Conservation (phyloP, 2,329 filamentous ascomycete species). For the Cryphonectria carpinicola region DNA sequence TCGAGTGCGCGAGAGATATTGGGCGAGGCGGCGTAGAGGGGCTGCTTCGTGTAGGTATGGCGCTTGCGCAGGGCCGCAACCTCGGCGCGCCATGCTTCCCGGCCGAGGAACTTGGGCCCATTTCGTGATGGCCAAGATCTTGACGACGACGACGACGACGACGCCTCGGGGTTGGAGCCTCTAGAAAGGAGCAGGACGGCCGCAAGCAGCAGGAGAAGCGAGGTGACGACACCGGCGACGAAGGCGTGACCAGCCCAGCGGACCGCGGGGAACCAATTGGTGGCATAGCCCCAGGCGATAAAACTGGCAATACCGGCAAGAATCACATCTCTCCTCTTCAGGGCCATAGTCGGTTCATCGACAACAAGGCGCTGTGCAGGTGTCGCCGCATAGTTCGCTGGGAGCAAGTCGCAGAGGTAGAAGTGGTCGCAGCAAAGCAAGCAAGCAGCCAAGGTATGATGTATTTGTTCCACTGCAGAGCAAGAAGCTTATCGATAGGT, state of each 20-base stretch:
- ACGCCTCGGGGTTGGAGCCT: conserved; percentile 47
- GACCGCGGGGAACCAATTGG: conserved; percentile 80
- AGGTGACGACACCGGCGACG: conserved; percentile 65
- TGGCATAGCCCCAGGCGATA: conserved; percentile 84
- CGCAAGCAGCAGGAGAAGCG: conserved; percentile 58
- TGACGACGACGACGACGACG: conserved; percentile 37
- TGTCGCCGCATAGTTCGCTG: conserved; percentile 27
- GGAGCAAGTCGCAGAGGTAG: neutral
- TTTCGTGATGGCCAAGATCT: conserved; percentile 43
- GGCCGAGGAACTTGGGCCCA: conserved; percentile 62
- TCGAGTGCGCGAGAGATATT: conserved; percentile 81
- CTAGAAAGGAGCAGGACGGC: conserved; percentile 66
- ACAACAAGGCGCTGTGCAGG: conserved; percentile 17
- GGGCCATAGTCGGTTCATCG: conserved; percentile 59
- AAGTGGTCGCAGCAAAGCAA: neutral
- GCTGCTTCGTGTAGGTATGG: conserved; percentile 67
- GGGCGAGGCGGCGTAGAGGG: conserved; percentile 76
- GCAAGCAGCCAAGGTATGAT: conserved; percentile 22
- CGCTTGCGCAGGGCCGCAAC: conserved; percentile 66
- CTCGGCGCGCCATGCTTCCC: conserved; percentile 71
- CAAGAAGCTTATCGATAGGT: conserved; percentile 27
- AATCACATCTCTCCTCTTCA: conserved; percentile 73
- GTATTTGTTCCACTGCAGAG: conserved; percentile 15
- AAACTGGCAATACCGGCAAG: conserved; percentile 72
- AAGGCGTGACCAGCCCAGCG: conserved; percentile 89